These are phyloP conservation scores for Salix exigua DNA, from an alignment of 345 rosid species.

Conservation along the genomic window DNA sequence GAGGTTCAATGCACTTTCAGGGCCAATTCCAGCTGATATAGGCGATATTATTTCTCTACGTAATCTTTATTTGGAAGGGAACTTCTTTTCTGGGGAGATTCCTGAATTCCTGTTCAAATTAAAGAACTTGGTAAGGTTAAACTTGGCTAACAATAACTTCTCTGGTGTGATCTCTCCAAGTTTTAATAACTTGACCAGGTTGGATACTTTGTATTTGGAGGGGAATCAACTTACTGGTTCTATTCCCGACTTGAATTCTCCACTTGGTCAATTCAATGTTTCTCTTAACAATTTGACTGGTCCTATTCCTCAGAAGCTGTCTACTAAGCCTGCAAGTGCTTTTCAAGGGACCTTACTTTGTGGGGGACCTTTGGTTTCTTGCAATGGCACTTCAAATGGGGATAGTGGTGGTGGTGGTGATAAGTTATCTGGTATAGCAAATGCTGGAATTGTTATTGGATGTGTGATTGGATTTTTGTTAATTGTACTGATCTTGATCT, in stretches of 20 bases:
- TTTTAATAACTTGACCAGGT: slow-evolving; percentile 32
- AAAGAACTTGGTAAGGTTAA: slow-evolving; percentile 29
- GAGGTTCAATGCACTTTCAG: slow-evolving; percentile 60
- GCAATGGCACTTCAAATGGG: slow-evolving; percentile 21
- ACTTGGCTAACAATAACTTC: slow-evolving; percentile 32
- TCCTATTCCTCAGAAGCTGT: slow-evolving; percentile 27
- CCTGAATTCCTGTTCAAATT: slow-evolving; percentile 43
- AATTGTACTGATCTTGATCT: slow-evolving; percentile 30
- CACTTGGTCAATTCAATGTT: slow-evolving; percentile 42
- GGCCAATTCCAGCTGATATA: slow-evolving; percentile 70
- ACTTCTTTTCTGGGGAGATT: slow-evolving; percentile 68
- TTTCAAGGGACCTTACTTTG: slow-evolving; percentile 39
- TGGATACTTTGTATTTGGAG: slow-evolving; percentile 35
- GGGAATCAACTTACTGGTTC: slow-evolving; percentile 37
- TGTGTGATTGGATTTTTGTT: slow-evolving; percentile 32
- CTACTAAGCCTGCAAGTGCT: slow-evolving; percentile 14
- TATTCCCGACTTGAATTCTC: slow-evolving; percentile 25
- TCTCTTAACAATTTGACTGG: slow-evolving; percentile 40
- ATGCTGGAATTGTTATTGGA: slow-evolving; percentile 44
- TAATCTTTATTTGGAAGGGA: slow-evolving; percentile 63
- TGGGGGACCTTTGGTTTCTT: slow-evolving; percentile 36
- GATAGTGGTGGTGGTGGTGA: neutral
- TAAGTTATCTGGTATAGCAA: slow-evolving; percentile 40
- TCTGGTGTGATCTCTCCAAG: slow-evolving; percentile 31
- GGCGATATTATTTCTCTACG: slow-evolving; percentile 53